Evolutionary conservation across 305 asterid species (phyloP), one percentile per base, ranked within the genome.

Genomic region (Fraxinus floribunda): DNA sequence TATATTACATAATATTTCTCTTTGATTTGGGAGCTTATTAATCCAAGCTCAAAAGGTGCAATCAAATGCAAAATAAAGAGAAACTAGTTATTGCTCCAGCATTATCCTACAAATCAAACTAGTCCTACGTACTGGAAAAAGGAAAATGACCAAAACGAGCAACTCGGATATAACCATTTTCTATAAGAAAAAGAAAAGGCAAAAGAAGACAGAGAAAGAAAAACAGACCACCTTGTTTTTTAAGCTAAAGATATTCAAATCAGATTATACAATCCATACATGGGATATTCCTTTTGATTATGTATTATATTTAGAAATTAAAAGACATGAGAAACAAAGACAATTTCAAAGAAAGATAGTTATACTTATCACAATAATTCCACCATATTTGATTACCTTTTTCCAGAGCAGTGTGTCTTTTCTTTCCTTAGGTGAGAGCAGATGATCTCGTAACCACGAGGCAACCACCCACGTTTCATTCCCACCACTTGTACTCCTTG

Each of bases 401-500:
- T 87, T 90, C 98, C 98, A 95, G 41, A 95, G 88, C 78, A 73
- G 76, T 49, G 90, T 90, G 84, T 93, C 85, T 85, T 89, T 95
- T 85, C 98, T 92, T 88, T 95, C 98, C 90, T 83, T 90, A 66
- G 95, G 93, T 35, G 92, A 87, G 80, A 95, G 97, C 82, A 95
- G 94, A 92, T 95, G 93, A 90, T 95, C 98, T 55, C 98, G 90
- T 88, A 94, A 87, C 91, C 93, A 89, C 29, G 97, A 93, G 75
- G 97, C 94, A 57, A 91, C 92, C 77, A 95, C 91, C 94, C 97
- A 95, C 44, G 97, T 86, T 85, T 95, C 98, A 84, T 87, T 85
- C 82, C 81, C 94, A 73, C 91, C 89, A 46, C 86, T 82, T 73
- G 71, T 68, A 77, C 91, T 88, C 88, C 88, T 91, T 38, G 97